Evolutionary conservation across 805 yeast species (phyloP), one percentile per base, ranked within the genome.

Genomic region (Zygosaccharomyces rouxii): DNA sequence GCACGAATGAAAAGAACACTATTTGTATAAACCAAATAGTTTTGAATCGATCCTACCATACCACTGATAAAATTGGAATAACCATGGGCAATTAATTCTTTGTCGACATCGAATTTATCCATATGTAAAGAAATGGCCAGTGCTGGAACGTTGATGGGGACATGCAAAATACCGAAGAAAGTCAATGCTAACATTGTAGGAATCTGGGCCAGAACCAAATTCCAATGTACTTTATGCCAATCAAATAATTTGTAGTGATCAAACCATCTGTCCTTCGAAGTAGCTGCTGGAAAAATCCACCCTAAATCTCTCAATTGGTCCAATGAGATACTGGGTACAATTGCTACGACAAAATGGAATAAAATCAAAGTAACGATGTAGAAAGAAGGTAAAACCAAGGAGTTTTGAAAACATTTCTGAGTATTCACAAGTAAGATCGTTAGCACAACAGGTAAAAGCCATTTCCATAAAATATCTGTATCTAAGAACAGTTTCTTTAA

Each of bases 131-230:
- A 85, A 14, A 90, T 94, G 0, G 98, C 97, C 41, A 94, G 74
- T 0, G 99, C 98, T 1, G 99, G 99, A 11, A 94, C 97, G 64
- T 94, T 94, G 51, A 94, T 94, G 3, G 99, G 99, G 9, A 94
- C 99, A 60, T 94, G 99, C 47, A 94, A 71, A 35, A 94, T 85
- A 10, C 99, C 99, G 61, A 94, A 94, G 63, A 94, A 94, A 0
- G 98, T 90, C 54, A 94, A 73, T 0, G 99, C 99, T 47, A 92
- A 70, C 97, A 94, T 94, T 2, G 95, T 85, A 5, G 99, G 99
- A 16, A 89, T 52, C 59, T 89, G 88, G 46, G 75, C 70, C 2
- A 80, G 42, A 22, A 94, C 73, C 25, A 83, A 74, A 52, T 70
- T 61, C 94, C 96, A 88, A 64, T 87, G 81, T n/a, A 89, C 94